Evolutionary conservation across 2,329 filamentous ascomycete genomes (phyloP).

Genomic region (Clonostachys sp.): DNA sequence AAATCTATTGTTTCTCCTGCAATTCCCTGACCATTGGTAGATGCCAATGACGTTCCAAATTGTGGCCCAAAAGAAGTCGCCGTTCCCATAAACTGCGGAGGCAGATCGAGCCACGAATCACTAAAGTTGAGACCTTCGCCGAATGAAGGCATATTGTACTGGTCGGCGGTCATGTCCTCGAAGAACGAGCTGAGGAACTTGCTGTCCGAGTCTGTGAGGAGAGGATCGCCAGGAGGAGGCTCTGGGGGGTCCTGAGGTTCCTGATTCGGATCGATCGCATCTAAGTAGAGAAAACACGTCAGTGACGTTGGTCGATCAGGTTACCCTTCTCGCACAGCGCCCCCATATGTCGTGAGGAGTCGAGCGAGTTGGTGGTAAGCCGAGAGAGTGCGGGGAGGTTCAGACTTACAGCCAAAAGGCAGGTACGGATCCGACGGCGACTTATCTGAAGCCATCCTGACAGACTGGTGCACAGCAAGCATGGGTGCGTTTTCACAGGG

Average conservation of each 20-base stretch:
- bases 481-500: slow-evolving; percentile 38
- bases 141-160: slow-evolving; percentile 43
- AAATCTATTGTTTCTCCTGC: slow-evolving; percentile 6
- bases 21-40: slow-evolving; percentile 11
- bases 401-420: slow-evolving; percentile 64
- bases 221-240: slow-evolving; percentile 58
- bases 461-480: slow-evolving; percentile 48
- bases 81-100: slow-evolving; percentile 62
- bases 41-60: slow-evolving; percentile 18
- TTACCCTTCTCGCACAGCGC: too few species aligned
- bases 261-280: slow-evolving; percentile 37
- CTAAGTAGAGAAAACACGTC: slow-evolving; percentile 18
- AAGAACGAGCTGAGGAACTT: slow-evolving; percentile 56
- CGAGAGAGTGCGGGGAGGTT: slow-evolving; percentile 4
- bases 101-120: slow-evolving; percentile 53
- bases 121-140: slow-evolving; percentile 45
- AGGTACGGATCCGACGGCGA: slow-evolving; percentile 45
- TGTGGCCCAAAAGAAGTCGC: slow-evolving; percentile 59
- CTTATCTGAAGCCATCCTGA: slow-evolving; percentile 56
- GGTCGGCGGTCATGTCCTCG: slow-evolving; percentile 45
- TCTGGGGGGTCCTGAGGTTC: slow-evolving; percentile 50
- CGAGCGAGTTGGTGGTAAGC: slow-evolving; percentile 1
- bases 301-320: neutral
- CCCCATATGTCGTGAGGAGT: neutral
- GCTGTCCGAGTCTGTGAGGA: slow-evolving; percentile 59